Evolutionary conservation across 441 rosid genomes (phyloP).

Genomic region (Dalechampia spathulata): DNA sequence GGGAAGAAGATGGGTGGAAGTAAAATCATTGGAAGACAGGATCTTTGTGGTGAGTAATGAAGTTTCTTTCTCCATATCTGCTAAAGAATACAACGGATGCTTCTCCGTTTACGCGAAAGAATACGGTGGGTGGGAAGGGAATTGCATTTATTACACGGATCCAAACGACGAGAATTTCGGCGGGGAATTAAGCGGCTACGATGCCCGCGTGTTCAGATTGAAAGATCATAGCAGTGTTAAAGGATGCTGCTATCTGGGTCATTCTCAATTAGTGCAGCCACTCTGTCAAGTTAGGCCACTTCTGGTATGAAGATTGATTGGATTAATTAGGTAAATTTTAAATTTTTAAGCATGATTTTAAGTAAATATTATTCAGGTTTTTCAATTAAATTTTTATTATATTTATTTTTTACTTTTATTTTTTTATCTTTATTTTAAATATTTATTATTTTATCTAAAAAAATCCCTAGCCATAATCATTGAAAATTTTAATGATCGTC

Average conservation of each 20-base stretch:
- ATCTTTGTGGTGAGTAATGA: slow-evolving; percentile 7
- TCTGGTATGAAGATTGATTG: no score
- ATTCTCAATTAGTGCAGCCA: neutral
- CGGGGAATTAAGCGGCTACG: slow-evolving; percentile 2
- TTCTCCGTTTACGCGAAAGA: slow-evolving; percentile 6
- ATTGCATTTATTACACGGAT: slow-evolving; percentile 12
- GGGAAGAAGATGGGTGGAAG: slow-evolving; percentile 10
- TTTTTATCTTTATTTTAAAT: no score
- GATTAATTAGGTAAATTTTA: no score
- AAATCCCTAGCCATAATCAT: no score
- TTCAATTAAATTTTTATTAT: no score
- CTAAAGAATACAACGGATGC: neutral
- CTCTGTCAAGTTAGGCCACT: neutral
- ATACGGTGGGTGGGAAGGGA: neutral
- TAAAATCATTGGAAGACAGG: slow-evolving; percentile 1
- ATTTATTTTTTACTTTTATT: no score
- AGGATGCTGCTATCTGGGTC: neutral
- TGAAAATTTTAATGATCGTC: no score
- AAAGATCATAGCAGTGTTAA: neutral
- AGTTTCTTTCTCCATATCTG: slow-evolving; percentile 10
- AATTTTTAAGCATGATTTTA: no score
- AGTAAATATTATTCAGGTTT: no score
- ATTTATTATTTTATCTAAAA: no score
- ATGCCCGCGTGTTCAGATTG: slow-evolving; percentile 2
- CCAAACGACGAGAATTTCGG: slow-evolving; percentile 1